Base-by-base conservation (phyloP, 768 basidiomycete species). In the Phylloporus rhodoxanthus region DNA sequence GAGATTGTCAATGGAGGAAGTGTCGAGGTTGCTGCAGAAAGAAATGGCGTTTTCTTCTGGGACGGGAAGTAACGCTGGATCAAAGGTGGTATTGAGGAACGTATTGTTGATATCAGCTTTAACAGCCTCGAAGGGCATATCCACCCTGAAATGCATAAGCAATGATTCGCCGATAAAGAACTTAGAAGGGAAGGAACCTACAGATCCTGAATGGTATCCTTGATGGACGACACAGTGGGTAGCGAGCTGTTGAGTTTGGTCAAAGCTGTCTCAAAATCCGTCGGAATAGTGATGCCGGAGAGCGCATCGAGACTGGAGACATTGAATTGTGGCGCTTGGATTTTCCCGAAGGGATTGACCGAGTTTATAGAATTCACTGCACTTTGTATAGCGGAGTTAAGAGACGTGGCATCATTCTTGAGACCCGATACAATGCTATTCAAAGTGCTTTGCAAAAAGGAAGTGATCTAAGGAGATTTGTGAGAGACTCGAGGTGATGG, bases 41-140 rank as follows among this genome's bases (percentile, higher is more conserved):
- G 79, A 65, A 48, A 95, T 69, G 0, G 73, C 72, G 55, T 81
- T 82, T 60, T 80, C 77, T 33, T 74, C 72, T 0, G 94, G 94
- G 9, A 94, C 76, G 10, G 93, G 88, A 20, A 96, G 77, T 9
- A 80, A 66, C 8, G 82, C 79, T 8, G 85, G 73, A 59, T 89
- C 76, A 68, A 93, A 87, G 30, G 74, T 71, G 34, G 94, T 73
- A n/a, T 77, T 77, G 26, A 76, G 61, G 55, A 96, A 87, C 0
- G 91, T 93, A 50, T 83, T 76, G 62, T 95, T 95, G 67, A 98
- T 92, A 43, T 94, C 89, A 52, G 80, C 73, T 67, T 93, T 96
- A 45, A 97, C 67, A 3, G 80, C 72, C 60, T 96, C 89, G 62
- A 98, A 96, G 0, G 95, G 95, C 0, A 78, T 84, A 62, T 87